Conservation (phyloP, 176 grass and related monocot genomes). For the Triticum turgidum region DNA sequence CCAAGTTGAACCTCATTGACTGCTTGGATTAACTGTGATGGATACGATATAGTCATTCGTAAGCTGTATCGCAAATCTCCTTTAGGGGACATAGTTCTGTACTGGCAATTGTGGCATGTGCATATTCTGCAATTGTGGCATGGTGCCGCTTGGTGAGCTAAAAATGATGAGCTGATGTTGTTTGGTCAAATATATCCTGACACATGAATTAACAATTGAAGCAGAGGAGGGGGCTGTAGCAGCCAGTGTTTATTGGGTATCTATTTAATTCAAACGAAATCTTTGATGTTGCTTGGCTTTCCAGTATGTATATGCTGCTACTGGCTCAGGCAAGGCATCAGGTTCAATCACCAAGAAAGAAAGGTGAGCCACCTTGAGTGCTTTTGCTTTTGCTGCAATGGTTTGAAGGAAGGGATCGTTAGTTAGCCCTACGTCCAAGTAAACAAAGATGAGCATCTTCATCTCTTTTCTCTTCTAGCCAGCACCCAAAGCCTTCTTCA, state of each 20-base stretch:
- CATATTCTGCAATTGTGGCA: not conserved
- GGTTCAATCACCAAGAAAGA: not conserved
- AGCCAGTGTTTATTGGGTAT: no score
- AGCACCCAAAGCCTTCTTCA: no score
- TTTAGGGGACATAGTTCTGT: no score
- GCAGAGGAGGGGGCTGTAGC: no score
- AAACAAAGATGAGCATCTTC: no score
- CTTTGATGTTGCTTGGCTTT: not conserved
- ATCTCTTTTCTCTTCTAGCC: no score
- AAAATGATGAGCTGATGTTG: not conserved
- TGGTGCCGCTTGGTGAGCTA: not conserved
- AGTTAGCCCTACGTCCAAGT: no score
- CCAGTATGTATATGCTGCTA: not conserved
- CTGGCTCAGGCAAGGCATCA: not conserved
- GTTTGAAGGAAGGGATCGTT: not conserved
- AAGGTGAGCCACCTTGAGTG: not conserved
- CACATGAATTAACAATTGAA: not conserved
- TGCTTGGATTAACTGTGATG: not conserved
- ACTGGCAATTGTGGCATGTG: no score
- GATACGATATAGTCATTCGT: not conserved
- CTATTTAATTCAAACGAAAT: no score
- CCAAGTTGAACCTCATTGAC: not conserved
- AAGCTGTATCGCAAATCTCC: no score
- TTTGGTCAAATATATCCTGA: not conserved
- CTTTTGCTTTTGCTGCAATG: not conserved